Conservation (phyloP, 1,284 basidiomycete genomes). For the Pseudozyma thailandica region DNA sequence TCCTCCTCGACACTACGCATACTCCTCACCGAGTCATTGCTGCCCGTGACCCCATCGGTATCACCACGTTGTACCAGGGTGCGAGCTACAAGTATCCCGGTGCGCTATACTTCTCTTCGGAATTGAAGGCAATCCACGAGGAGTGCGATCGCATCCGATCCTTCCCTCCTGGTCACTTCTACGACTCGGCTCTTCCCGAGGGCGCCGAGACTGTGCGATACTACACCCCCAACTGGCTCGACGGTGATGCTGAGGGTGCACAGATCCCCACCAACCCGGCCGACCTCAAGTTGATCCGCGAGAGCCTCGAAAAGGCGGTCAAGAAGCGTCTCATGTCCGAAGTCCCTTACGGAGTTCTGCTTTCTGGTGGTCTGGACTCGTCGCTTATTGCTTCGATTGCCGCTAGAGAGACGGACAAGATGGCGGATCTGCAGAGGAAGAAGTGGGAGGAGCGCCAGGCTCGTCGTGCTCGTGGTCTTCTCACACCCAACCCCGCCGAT, state of each 20-base stretch:
- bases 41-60: conserved; percentile 95
- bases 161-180: conserved; percentile 95
- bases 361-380: conserved; percentile 95
- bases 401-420: conserved; percentile 94
- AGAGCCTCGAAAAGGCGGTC: conserved; percentile 89
- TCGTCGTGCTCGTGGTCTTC: conserved; percentile 49
- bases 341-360: conserved; percentile 95
- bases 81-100: conserved; percentile 86
- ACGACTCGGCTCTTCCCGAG: conserved; percentile 63
- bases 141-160: conserved; percentile 94
- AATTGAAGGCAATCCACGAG: conserved; percentile 90
- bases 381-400: conserved; percentile 96
- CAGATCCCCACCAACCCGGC: conserved; percentile 75
- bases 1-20: conserved; percentile 91
- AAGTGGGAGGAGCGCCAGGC: conserved; percentile 72
- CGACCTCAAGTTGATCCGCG: conserved; percentile 74
- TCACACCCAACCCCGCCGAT: conserved; percentile 63
- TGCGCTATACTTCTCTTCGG: conserved; percentile 90
- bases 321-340: conserved; percentile 98
- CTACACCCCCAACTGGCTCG: conserved; percentile 68
- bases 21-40: conserved; percentile 90
- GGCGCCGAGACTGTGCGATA: conserved; percentile 68
- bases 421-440: conserved; percentile 70
- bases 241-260: conserved; percentile 71
- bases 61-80: conserved; percentile 98